These are phyloP conservation scores for Plasmopara muralis DNA, from an alignment of 352 stramenopile species.

Conservation along the genomic window DNA sequence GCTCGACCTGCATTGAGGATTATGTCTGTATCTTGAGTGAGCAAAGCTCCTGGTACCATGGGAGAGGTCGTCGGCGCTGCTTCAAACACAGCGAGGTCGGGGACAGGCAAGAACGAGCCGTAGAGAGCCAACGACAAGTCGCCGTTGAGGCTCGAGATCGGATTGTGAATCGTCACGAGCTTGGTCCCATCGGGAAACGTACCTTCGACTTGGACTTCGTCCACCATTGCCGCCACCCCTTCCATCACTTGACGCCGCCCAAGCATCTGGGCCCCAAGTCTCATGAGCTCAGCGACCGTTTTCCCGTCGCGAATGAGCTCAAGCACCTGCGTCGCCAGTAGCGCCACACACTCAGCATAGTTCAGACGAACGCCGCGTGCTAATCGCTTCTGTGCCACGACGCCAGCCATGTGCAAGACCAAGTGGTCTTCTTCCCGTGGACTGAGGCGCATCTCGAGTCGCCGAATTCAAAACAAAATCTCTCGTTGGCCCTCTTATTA, in stretches of 20 bases:
- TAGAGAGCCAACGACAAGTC: constrained; percentile 90
- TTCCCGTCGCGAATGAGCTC: constrained; percentile 93
- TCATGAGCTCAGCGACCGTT: constrained; percentile 86
- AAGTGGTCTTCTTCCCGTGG: constrained; percentile 70
- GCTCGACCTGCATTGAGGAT: constrained; percentile 79
- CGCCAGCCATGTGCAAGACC: constrained; percentile 79
- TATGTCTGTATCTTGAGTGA: constrained; percentile 53
- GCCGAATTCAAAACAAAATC: no score
- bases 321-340: constrained; percentile 93
- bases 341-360: constrained; percentile 87
- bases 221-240: constrained; percentile 85
- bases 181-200: constrained; percentile 98
- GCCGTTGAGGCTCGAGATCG: constrained; percentile 86
- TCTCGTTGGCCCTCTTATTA: no score
- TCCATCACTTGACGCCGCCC: constrained; percentile 89
- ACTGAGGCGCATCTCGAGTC: constrained; percentile 38
- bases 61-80: constrained; percentile 9
- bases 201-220: constrained; percentile 95
- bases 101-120: constrained; percentile 91
- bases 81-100: constrained; percentile 64
- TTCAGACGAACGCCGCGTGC: constrained; percentile 90
- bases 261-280: constrained; percentile 73
- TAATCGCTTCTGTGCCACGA: constrained; percentile 92
- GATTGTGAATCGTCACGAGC: constrained; percentile 93
- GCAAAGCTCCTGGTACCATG: constrained; percentile 49